Conservation (phyloP, 2,329 filamentous ascomycete genomes). For the Colletotrichum tropicicola region DNA sequence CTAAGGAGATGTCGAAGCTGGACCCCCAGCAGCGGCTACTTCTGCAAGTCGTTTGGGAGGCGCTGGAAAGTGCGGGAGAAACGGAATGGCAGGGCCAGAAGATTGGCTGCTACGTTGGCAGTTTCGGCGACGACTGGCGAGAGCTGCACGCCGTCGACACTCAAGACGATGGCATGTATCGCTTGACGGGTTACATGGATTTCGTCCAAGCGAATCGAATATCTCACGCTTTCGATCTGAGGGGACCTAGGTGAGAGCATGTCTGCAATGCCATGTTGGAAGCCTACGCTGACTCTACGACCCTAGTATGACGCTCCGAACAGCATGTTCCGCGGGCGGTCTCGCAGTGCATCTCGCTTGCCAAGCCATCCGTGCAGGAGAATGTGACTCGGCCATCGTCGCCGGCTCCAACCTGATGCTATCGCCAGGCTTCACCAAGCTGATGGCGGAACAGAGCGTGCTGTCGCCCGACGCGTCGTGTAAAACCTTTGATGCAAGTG, state of each 20-base stretch:
- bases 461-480: constrained; percentile 36
- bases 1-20: constrained; percentile 33
- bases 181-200: constrained; percentile 30
- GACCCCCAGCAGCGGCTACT: constrained; percentile 44
- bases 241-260: constrained; percentile 5
- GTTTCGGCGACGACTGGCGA: constrained; percentile 37
- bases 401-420: constrained; percentile 41
- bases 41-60: constrained; percentile 42
- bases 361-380: constrained; percentile 36
- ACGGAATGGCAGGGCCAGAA: constrained; percentile 35
- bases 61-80: constrained; percentile 39
- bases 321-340: constrained; percentile 44
- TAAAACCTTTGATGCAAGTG: constrained; percentile 47
- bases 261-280: not conserved
- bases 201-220: constrained; percentile 35
- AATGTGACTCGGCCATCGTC: constrained; percentile 41
- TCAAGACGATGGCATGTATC: constrained; percentile 4
- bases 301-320: constrained; percentile 43
- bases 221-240: constrained; percentile 30
- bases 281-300: not conserved
- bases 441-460: constrained; percentile 35
- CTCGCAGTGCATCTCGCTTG: constrained; percentile 42
- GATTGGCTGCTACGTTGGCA: constrained; percentile 39
- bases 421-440: not conserved
- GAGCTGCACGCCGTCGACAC: constrained; percentile 32